phyloP scores from a whole-genome alignment of 1,139 yeast species.

The Saccharomyces uvarum region DNA sequence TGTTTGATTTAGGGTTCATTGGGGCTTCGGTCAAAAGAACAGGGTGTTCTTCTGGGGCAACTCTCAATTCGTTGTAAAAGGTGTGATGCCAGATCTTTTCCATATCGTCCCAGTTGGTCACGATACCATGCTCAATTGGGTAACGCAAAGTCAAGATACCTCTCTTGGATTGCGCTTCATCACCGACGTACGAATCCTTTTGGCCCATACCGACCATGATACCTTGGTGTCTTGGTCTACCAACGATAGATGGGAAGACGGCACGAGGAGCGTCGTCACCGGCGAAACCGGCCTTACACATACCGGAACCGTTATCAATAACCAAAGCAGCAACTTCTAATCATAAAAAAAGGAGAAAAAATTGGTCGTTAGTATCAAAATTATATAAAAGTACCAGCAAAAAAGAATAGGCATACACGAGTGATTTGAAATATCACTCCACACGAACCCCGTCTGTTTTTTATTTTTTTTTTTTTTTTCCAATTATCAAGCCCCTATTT shows the following conservation, averaged over 20 bases:
- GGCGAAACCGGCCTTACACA: slow-evolving; percentile 99
- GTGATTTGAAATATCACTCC: background rate
- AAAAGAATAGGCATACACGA: background rate
- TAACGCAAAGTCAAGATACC: slow-evolving; percentile 97
- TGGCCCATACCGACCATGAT: slow-evolving; percentile 99
- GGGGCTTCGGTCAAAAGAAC: slow-evolving; percentile 97
- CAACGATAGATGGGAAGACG: slow-evolving; percentile 98
- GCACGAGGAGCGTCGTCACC: slow-evolving; percentile 99
- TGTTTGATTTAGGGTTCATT: slow-evolving; percentile 97
- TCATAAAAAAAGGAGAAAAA: slow-evolving; percentile 3
- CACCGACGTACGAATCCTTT: slow-evolving; percentile 99
- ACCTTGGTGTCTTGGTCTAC: slow-evolving; percentile 99
- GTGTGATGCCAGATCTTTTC: slow-evolving; percentile 99
- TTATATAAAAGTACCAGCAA: background rate
- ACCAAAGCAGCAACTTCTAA: slow-evolving; percentile 45
- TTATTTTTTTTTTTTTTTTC: background rate
- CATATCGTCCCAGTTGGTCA: slow-evolving; percentile 99
- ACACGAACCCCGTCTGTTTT: background rate
- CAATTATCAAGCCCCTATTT: background rate
- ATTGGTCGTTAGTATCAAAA: background rate
- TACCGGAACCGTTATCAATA: slow-evolving; percentile 99
- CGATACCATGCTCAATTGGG: slow-evolving; percentile 99
- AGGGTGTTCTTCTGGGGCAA: slow-evolving; percentile 99
- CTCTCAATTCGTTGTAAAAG: slow-evolving; percentile 94
- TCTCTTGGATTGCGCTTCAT: slow-evolving; percentile 99